Evolutionary conservation across 371 early-diverging fungal genomes (phyloP).

Genomic region (Basidiobolus meristosporus): DNA sequence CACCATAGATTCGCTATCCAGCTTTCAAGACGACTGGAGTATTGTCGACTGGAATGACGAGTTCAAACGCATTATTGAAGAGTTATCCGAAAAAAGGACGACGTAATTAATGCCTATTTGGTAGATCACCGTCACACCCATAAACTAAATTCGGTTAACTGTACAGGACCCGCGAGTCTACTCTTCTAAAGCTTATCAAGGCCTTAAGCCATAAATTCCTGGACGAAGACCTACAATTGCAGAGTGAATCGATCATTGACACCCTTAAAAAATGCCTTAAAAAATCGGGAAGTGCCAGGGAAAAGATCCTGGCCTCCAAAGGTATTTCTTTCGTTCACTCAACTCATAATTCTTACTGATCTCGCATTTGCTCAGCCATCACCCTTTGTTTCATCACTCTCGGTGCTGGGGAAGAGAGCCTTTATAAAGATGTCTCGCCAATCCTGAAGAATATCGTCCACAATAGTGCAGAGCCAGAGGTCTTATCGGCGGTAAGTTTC

Average conservation of each 20-base stretch:
- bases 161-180: slow-evolving; percentile 21
- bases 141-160: too few relatives aligned
- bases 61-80: slow-evolving; percentile 4
- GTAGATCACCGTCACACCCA: too few relatives aligned
- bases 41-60: slow-evolving; percentile 4
- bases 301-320: slow-evolving; percentile 31
- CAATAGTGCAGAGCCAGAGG: slow-evolving; percentile 16
- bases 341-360: too few relatives aligned
- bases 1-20: slow-evolving; percentile 1
- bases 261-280: slow-evolving; percentile 30
- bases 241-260: slow-evolving; percentile 20
- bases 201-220: slow-evolving; percentile 21
- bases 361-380: too few relatives aligned
- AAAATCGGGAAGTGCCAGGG: slow-evolving; percentile 23
- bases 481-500: slow-evolving; percentile 16
- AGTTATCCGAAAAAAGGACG: slow-evolving; percentile 4
- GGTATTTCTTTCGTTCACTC: slow-evolving; percentile 10
- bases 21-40: neutral
- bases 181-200: slow-evolving; percentile 13
- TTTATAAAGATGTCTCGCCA: slow-evolving; percentile 28
- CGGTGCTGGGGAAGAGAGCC: slow-evolving; percentile 36
- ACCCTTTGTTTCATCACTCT: slow-evolving; percentile 43
- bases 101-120: slow-evolving; percentile 1
- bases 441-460: slow-evolving; percentile 21
- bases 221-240: slow-evolving; percentile 17